A percentile compares a stretch with the other conserved stretches of the same genome.
These are phyloP conservation scores for Glaciozyma martinii DNA, from an alignment of 768 basidiomycete genomes.

Conservation along the genomic window DNA sequence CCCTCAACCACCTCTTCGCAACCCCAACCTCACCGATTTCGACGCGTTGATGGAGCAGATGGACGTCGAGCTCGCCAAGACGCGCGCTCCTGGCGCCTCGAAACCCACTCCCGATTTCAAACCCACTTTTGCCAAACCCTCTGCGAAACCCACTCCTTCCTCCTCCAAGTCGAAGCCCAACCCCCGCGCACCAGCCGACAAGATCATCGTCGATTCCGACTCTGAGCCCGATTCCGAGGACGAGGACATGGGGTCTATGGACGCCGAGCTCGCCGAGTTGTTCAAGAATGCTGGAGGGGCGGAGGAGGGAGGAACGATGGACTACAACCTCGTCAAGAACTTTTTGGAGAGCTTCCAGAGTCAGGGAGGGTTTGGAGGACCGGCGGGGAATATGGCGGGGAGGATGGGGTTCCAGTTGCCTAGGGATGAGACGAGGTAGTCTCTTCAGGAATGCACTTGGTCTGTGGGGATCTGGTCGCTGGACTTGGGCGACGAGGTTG, in stretches of 20 bases:
- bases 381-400: constrained; percentile 81
- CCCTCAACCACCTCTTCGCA: constrained; percentile 35
- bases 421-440: constrained; percentile 40
- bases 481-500: too few relatives aligned
- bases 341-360: constrained; percentile 93
- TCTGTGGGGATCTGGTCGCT: too few relatives aligned
- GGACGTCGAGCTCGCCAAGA: constrained; percentile 63
- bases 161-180: not conserved
- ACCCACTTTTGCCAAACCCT: not conserved
- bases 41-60: constrained; percentile 94
- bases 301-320: constrained; percentile 46
- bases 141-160: not conserved
- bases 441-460: too few relatives aligned
- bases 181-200: constrained; percentile 4
- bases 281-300: constrained; percentile 42
- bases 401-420: constrained; percentile 68
- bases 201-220: constrained; percentile 27
- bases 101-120: constrained; percentile 11
- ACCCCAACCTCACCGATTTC: constrained; percentile 77
- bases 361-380: constrained; percentile 80
- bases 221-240: constrained; percentile 44
- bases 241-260: constrained; percentile 64
- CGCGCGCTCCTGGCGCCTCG: constrained; percentile 1
- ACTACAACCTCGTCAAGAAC: constrained; percentile 91
- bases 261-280: constrained; percentile 52